phyloP scores from a whole-genome alignment of 768 basidiomycete species.

The Naganishia kalamii region DNA sequence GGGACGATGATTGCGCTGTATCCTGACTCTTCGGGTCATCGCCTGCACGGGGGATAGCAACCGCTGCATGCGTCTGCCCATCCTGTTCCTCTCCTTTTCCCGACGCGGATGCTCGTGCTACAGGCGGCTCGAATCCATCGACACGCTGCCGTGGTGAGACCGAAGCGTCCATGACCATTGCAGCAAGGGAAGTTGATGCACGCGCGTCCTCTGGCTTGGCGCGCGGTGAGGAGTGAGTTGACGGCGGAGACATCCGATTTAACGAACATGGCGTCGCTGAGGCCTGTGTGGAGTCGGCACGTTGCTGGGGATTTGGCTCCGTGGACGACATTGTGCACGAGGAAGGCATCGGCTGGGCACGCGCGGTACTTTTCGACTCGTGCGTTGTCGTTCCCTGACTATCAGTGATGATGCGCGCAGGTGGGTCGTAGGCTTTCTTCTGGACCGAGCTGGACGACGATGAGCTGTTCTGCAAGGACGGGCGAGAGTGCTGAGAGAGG shows the following conservation, averaged over 20 bases:
- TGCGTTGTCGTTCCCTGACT: no score
- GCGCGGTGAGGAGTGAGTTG: not conserved
- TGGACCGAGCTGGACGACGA: not conserved
- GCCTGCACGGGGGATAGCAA: no score
- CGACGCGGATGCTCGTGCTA: not conserved
- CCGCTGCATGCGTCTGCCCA: not conserved
- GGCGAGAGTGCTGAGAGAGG: slow-evolving; percentile 1
- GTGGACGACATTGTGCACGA: not conserved
- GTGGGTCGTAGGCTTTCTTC: not conserved
- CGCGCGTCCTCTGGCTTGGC: not conserved
- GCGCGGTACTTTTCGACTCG: not conserved
- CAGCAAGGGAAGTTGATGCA: not conserved
- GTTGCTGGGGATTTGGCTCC: not conserved
- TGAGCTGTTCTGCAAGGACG: not conserved
- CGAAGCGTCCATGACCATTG: not conserved
- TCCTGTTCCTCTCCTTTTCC: not conserved
- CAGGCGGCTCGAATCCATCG: not conserved
- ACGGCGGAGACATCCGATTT: not conserved
- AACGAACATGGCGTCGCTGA: not conserved
- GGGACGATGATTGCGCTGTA: not conserved
- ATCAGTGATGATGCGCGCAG: not conserved
- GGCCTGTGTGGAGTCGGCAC: not conserved
- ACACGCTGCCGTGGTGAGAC: not conserved
- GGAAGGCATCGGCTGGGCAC: no score
- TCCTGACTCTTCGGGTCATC: not conserved